Evolutionary conservation across 2,329 filamentous ascomycete genomes (phyloP).

Genomic region (Pseudogymnoascus sp.): DNA sequence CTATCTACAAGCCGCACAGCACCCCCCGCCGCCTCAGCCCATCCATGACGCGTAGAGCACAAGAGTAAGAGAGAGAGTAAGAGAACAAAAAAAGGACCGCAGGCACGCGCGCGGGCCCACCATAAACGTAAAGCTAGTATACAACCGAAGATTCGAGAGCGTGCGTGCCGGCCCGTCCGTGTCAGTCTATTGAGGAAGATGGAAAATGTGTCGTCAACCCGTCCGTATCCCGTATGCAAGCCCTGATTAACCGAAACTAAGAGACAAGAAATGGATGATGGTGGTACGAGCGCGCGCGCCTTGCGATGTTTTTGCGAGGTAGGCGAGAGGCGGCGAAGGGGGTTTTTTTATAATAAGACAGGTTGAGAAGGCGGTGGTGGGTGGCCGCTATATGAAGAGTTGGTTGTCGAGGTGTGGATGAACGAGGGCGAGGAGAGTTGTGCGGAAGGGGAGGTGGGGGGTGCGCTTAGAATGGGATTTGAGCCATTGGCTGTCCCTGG

Average conservation of each 20-base stretch:
- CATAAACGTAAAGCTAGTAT: constrained; percentile 3
- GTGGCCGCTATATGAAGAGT: neutral
- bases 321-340: neutral
- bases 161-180: neutral
- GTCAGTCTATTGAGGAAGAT: constrained; percentile 1
- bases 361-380: neutral
- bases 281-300: neutral
- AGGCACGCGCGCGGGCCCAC: neutral
- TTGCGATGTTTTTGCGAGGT: neutral
- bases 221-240: neutral
- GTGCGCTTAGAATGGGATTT: constrained; percentile 53
- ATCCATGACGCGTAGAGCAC: neutral
- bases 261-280: constrained; percentile 8
- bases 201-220: neutral
- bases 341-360: constrained; percentile 6
- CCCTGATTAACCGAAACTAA: constrained; percentile 1
- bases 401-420: constrained; percentile 7
- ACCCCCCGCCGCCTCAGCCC: neutral
- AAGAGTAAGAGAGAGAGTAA: neutral
- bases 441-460: neutral
- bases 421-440: neutral
- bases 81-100: neutral
- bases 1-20: constrained; percentile 7
- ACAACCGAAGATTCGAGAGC: constrained; percentile 1
- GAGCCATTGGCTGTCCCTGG: constrained; percentile 39